phyloP scores from a whole-genome alignment of 2,329 filamentous ascomycete genomes.

The Colletotrichum brevisporum region DNA sequence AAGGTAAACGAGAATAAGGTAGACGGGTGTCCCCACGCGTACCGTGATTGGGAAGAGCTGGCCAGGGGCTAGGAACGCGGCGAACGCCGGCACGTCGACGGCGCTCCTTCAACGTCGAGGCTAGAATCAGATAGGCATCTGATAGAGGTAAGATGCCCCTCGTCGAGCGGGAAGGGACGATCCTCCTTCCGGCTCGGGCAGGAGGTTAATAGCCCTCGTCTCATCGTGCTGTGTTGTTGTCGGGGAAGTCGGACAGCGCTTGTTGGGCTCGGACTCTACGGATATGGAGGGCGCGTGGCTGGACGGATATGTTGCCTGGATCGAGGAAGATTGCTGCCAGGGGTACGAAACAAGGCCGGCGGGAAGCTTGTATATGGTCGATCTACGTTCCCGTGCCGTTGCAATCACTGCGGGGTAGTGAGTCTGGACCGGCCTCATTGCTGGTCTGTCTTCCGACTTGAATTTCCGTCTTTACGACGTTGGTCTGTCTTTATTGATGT shows the following conservation, averaged over 20 bases:
- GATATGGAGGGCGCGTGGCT: neutral
- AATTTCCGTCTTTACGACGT: neutral
- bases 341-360: conserved; percentile 8
- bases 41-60: neutral
- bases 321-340: neutral
- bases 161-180: neutral
- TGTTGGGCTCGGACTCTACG: neutral
- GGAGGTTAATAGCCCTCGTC: neutral
- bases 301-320: conserved; percentile 22
- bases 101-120: neutral
- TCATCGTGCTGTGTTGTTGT: no score
- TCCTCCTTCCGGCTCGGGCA: conserved; percentile 4
- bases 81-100: neutral
- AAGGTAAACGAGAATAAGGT: neutral
- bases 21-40: neutral
- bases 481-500: neutral
- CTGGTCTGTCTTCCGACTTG: neutral
- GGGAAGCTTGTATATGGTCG: conserved; percentile 24
- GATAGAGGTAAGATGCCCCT: neutral
- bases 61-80: neutral
- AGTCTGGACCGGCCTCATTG: neutral
- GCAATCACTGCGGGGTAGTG: conserved; percentile 17
- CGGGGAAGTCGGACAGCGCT: neutral
- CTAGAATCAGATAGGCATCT: conserved; percentile 18
- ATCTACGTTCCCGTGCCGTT: conserved; percentile 18